Percentiles rank a stretch among this genome's conserved stretches.
Conservation (phyloP, 305 asterid species). For the Fraxinus xanthoxyloides region DNA sequence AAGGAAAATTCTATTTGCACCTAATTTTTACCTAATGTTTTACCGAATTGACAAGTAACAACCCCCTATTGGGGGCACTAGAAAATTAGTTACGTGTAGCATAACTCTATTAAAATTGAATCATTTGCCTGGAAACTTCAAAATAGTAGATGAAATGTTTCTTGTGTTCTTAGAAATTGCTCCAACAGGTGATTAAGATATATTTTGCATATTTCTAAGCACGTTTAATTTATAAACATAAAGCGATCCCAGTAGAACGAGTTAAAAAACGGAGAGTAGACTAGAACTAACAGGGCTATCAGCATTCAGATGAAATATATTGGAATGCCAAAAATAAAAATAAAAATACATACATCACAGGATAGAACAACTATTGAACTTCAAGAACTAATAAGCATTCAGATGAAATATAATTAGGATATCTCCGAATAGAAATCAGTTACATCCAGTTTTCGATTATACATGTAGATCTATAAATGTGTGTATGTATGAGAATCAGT, state of each 20-base stretch:
- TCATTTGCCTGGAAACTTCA: background rate
- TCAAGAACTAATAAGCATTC: background rate
- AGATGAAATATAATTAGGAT: background rate
- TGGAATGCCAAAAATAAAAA: background rate
- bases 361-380: background rate
- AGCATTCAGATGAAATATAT: background rate
- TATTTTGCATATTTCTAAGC: background rate
- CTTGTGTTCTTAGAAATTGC: background rate
- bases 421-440: background rate
- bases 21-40: no score
- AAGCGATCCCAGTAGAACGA: background rate
- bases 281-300: background rate
- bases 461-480: background rate
- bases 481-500: background rate
- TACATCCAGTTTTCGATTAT: background rate
- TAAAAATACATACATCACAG: background rate
- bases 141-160: background rate
- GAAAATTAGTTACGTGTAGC: no score
- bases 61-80: no score
- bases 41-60: no score
- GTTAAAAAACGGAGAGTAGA: background rate
- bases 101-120: background rate
- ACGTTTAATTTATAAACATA: background rate
- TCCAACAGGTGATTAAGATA: background rate
- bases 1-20: no score